Base-by-base conservation (phyloP, 495 filamentous ascomycete genomes). In the Articulospora tetracladia region DNA sequence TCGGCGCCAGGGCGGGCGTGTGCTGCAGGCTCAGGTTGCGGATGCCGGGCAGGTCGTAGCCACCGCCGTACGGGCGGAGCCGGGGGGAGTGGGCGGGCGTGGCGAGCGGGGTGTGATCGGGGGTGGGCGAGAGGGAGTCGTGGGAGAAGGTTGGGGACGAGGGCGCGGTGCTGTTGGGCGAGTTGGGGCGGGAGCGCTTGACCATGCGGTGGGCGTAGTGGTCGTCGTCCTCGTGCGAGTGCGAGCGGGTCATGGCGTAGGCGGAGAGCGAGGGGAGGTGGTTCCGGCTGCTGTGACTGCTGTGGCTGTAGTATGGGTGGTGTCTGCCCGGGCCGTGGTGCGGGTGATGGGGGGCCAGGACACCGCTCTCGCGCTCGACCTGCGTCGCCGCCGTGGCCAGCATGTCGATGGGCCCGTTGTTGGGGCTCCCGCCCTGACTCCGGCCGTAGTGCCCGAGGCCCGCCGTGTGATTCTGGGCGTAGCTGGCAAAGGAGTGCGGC, bases 61-160 rank as follows among this genome's bases (percentile, higher is more conserved):
- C 70, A 67, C 76, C 64, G 52, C 74, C 74, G 62, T 74, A 77
- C 6, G 94, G 94, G 53, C 89, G 85, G 55, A 98, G 79, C 27
- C 94, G 91, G 22, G 94, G 94, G 4, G 95, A 98, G 75, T 98
- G 94, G 27, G 92, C 92, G 0, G 94, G 94, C 1, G 94, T 98
- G 28, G 93, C 94, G 46, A 98, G 82, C 7, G 94, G 94, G 15
- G 95, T 98, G 78, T 97, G 92, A 68, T 97, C 94, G 1, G 94
- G 95, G 1, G 94, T 98, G 1, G 94, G 95, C 0, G 95, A 98
- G 24, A 91, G 84, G 10, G 93, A 97, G 76, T 95, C 93, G 73
- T 97, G 90, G 6, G 94, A 97, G 76, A 97, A 98, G 30, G 91
- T 97, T n/a, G 94, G 94, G 1, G 94, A 98, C 26, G 93, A 95